Evolutionary conservation across 2,329 filamentous ascomycete species (phyloP), one percentile per base, ranked within the genome.

Genomic region (Ceratocystis colombiana): DNA sequence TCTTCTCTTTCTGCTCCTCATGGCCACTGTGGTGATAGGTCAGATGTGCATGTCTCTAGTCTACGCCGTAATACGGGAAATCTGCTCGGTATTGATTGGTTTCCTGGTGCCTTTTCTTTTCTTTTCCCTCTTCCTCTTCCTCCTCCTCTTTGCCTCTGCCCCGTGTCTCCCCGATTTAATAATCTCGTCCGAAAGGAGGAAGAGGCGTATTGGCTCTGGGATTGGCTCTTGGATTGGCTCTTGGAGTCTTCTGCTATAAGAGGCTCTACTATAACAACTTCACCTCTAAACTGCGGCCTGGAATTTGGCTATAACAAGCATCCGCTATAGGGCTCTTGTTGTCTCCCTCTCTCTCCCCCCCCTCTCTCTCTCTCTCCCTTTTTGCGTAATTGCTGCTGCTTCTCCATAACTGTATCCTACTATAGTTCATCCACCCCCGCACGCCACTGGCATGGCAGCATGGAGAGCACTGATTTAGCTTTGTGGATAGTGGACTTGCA

Each of bases 351-450:
- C 20, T 25, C 50, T 30, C 20, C 17, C 6, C 50, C 17, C 20
- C 17, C 6, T 22, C 25, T 10, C 48, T 22, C 25, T 10, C 22
- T 22, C 22, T 22, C 22, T 1, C 22, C 28, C 12, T 37, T n/a
- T 20, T 6, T 20, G 55, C 7, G 6, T 8, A n/a, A 8, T 15
- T 33, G 28, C 17, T 33, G 55, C 55, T 20, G 55, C 28, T n/a
- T 33, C 55, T 15, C 55, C 55, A 30, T 33, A 33, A 59, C 25
- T 59, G 12, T 37, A 33, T 17, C n/a, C 55, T 37, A 30, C 25
- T 59, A 59, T 59, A 59, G 55, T 59, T 59, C 55, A 59, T 59
- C 55, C 55, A 20, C 25, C 55, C 55, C 55, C 55, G 25, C 28
- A 59, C 33, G 55, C 15, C 55, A 59, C 28, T 33, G 25, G 55